Conservation (phyloP, 2,329 filamentous ascomycete genomes). For the Exophiala xenobiotica region DNA sequence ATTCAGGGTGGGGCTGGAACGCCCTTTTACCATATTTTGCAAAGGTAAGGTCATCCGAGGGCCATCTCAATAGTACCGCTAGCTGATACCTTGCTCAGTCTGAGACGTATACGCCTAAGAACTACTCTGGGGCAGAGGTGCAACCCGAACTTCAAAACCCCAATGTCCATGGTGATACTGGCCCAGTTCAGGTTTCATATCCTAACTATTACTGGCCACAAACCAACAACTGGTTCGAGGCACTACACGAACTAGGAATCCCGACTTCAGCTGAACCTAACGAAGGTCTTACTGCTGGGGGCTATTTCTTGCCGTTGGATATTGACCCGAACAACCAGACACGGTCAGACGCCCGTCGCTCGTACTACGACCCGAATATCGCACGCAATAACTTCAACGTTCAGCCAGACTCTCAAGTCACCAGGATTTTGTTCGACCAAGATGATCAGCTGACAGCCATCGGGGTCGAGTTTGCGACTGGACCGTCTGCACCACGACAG, state of each 20-base stretch:
- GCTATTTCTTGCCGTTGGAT: slow-evolving; percentile 39
- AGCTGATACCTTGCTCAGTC: slow-evolving; percentile 26
- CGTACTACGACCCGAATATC: slow-evolving; percentile 40
- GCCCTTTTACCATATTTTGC: slow-evolving; percentile 51
- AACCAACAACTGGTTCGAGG: slow-evolving; percentile 38
- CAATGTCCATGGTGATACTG: slow-evolving; percentile 44
- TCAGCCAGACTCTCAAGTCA: slow-evolving; percentile 35
- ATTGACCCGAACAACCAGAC: slow-evolving; percentile 39
- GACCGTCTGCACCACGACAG: neutral
- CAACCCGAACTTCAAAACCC: slow-evolving; percentile 41
- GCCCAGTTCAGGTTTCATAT: slow-evolving; percentile 53
- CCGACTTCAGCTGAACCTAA: slow-evolving; percentile 40
- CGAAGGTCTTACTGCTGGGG: slow-evolving; percentile 38
- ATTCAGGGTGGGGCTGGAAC: slow-evolving; percentile 47
- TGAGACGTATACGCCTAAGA: slow-evolving; percentile 43
- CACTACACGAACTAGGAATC: slow-evolving; percentile 41
- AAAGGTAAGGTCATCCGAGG: slow-evolving; percentile 34
- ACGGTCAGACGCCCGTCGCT: slow-evolving; percentile 41
- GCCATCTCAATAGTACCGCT: neutral
- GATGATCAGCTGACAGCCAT: slow-evolving; percentile 1
- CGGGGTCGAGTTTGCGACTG: neutral
- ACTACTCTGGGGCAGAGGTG: slow-evolving; percentile 36
- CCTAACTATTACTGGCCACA: slow-evolving; percentile 41
- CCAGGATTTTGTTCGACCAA: slow-evolving; percentile 33
- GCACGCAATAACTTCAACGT: slow-evolving; percentile 39